These are phyloP conservation scores for Xerophyta viscosa DNA, from an alignment of 106 monocot genomes.

Conservation along the genomic window DNA sequence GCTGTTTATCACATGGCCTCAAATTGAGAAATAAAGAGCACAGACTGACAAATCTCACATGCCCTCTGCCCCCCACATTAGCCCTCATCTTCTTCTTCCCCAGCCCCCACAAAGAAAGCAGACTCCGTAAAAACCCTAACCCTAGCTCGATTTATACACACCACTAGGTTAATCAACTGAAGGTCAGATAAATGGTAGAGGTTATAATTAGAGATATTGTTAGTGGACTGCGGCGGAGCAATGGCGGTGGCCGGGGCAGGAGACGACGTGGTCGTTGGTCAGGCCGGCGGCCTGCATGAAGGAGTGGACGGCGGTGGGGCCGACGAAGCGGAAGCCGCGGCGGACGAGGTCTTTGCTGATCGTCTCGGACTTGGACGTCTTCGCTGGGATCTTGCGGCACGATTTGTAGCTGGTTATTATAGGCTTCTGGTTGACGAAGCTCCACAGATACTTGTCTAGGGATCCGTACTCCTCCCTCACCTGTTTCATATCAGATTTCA, in stretches of 20 bases:
- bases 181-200: too few relatives aligned
- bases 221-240: conserved; percentile 24
- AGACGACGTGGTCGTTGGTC: conserved; percentile 77
- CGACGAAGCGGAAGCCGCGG: conserved; percentile 80
- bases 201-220: too few relatives aligned
- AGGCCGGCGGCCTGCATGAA: conserved; percentile 95
- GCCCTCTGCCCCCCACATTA: too few relatives aligned
- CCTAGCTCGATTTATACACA: too few relatives aligned
- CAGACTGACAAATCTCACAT: too few relatives aligned
- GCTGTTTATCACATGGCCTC: too few relatives aligned
- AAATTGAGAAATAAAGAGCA: too few relatives aligned
- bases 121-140: too few relatives aligned
- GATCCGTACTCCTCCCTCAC: conserved; percentile 51
- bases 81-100: too few relatives aligned
- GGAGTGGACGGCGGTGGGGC: conserved; percentile 77
- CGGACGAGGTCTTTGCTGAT: conserved; percentile 90
- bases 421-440: conserved; percentile 70
- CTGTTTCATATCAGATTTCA: too few relatives aligned
- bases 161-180: too few relatives aligned
- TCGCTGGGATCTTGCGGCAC: conserved; percentile 72
- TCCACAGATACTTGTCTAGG: conserved; percentile 68
- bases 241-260: conserved; percentile 57
- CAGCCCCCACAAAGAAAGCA: too few relatives aligned
- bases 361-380: conserved; percentile 83
- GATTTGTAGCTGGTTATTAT: conserved; percentile 59